Conservation (phyloP, 2,329 filamentous ascomycete species). For the Microdochium trichocladiopsis region DNA sequence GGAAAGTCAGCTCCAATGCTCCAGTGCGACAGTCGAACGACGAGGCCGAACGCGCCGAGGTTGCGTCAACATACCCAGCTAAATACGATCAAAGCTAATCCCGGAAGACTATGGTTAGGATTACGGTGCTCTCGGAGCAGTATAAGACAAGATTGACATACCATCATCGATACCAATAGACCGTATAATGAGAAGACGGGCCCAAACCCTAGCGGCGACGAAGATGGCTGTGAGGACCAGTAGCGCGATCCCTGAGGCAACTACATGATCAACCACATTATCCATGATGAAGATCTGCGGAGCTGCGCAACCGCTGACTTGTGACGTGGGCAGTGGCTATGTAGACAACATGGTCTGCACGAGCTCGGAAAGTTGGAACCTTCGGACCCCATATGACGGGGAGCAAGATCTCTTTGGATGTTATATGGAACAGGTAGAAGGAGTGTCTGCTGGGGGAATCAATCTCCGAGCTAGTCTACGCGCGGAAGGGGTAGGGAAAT, state of each 20-base stretch:
- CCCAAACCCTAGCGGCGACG: background rate
- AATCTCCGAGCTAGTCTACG: too few relatives aligned
- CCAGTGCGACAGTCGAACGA: too few relatives aligned
- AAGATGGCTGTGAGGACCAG: background rate
- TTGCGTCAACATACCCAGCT: constrained; percentile 9
- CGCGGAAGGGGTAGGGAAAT: too few relatives aligned
- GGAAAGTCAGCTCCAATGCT: constrained; percentile 4
- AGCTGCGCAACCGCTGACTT: background rate
- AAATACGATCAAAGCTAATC: constrained; percentile 9
- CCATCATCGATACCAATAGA: constrained; percentile 4
- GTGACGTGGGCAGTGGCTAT: background rate
- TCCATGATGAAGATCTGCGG: background rate
- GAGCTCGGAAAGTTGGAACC: background rate
- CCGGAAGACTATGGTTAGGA: too few relatives aligned
- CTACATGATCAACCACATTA: background rate
- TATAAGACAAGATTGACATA: constrained; percentile 2
- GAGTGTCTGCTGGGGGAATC: too few relatives aligned
- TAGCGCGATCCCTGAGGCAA: background rate
- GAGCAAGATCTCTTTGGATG: too few relatives aligned
- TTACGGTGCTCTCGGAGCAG: background rate
- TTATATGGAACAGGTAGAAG: too few relatives aligned
- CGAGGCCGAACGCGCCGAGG: background rate
- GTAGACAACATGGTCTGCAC: background rate
- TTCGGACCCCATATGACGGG: too few relatives aligned
- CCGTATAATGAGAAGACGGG: background rate